Conservation (phyloP, 208 protist genomes). For the Acanthamoeba sp. region DNA sequence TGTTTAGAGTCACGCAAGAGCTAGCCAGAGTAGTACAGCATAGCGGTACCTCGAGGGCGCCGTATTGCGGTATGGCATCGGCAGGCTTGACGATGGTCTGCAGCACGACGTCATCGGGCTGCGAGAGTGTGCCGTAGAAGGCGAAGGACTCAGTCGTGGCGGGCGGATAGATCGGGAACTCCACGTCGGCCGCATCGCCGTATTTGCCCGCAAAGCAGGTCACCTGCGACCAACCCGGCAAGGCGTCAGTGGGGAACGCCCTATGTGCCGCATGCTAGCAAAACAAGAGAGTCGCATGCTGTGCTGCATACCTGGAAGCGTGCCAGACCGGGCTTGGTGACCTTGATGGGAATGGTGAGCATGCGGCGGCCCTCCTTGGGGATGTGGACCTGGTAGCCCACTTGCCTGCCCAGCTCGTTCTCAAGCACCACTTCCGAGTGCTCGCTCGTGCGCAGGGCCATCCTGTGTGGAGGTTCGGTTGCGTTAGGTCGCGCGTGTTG, state of each 20-base stretch:
- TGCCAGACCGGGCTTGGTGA: slow-evolving; percentile 14
- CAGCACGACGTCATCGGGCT: slow-evolving; percentile 14
- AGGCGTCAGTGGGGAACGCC: no score
- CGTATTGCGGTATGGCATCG: slow-evolving; percentile 52
- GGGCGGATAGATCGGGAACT: slow-evolving; percentile 63
- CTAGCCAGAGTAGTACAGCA: neutral
- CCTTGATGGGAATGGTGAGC: slow-evolving; percentile 55
- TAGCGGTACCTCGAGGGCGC: slow-evolving; percentile 51
- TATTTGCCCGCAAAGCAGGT: slow-evolving; percentile 65
- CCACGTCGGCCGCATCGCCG: slow-evolving; percentile 54
- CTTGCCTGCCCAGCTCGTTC: slow-evolving; percentile 27
- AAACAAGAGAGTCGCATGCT: no score
- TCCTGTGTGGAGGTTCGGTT: no score
- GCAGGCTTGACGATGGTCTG: slow-evolving; percentile 66
- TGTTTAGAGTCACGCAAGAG: no score
- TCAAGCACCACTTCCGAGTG: slow-evolving; percentile 29
- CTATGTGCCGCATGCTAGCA: no score
- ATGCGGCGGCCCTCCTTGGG: slow-evolving; percentile 58
- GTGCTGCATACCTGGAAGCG: slow-evolving; percentile 24
- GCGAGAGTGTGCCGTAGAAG: slow-evolving; percentile 59
- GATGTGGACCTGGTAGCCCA: slow-evolving; percentile 45
- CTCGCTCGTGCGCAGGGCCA: slow-evolving; percentile 29
- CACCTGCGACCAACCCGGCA: no score
- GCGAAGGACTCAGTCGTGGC: slow-evolving; percentile 73
- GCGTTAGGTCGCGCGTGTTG: no score